Evolutionary conservation across 768 basidiomycete species (phyloP), one percentile per base, ranked within the genome.

Genomic region (Harrya chromipes): DNA sequence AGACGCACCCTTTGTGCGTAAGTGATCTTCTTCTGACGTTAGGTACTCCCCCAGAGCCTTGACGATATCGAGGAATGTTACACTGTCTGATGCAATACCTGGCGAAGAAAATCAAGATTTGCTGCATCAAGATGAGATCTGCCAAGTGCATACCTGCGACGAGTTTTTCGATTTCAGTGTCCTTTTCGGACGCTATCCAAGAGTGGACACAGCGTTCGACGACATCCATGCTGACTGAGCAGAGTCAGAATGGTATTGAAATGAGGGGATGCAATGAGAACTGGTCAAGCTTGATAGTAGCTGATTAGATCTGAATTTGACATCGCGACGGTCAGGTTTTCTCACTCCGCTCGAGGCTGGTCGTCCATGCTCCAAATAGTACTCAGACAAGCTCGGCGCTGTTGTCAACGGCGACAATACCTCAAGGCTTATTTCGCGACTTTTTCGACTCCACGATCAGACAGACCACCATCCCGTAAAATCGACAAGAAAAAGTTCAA

Each of bases 41-140:
- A 99, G 73, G 61, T 88, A 93, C 57, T 90, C 86, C 36, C 91
- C 91, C 0, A 97, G 78, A 21, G 84, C 83, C 63, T 90, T 93
- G 31, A 98, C 90, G 19, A 98, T 71, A 53, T 85, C 79, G 5
- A 94, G 72, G 13, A 97, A 72, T 17, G 83, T 78, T 9, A 79
- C 67, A 19, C 74, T 66, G 17, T 82, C 83, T 52, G 72, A 71
- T 13, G 81, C 78, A 46, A 84, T 70, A 42, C 71, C 83, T 84
- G 56, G 38, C 40, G 40, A 46, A 41, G 33, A 36, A 9, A n/a
- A 39, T 45, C 33, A 36, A 36, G 40, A 47, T 43, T 39, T n/a
- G 29, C 21, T 6, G 24, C 35, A 4, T 31, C 40, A 37, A 6
- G 17, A 37, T 19, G 17, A 39, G 20, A 38, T 41, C 20, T 47